Base-by-base conservation (phyloP, 176 grass and related monocot species). In the Oryza rufipogon region DNA sequence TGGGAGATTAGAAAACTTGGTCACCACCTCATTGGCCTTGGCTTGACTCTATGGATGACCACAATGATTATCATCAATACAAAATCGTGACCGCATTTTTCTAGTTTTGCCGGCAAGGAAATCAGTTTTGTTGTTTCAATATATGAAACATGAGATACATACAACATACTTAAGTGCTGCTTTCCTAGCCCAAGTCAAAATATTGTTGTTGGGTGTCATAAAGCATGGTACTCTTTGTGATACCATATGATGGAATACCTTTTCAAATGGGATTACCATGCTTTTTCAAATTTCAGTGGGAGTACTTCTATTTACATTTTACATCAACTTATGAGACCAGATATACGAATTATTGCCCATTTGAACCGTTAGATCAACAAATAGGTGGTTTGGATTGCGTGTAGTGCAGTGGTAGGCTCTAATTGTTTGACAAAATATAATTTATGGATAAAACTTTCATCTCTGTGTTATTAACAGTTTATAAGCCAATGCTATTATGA, bases 11-110 rank as follows among this genome's bases (percentile, higher is more conserved):
- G 6, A 58, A 52, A 70, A 19, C 34, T 74, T 60, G 25, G 76
- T 80, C 19, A 58, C 54, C 54, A 20, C 54, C 54, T 58, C 81
- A 70, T 9, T 5, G 7, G 5, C 44, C n/a, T 8, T 70, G 12
- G 28, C 41, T 64, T 72, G 65, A 81, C 71, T 70, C 42, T 20
- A 9, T 7, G 36, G 32, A 60, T n/a, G 88, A 86, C 74, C 73
- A 67, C 16, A 5, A 66, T 78, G 46, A 61, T 86, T 34, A n/a
- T 73, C 23, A 74, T 88, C 67, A 73, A 79, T 65, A 30, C 33
- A 72, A 23, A 79, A 73, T 81, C 47, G 58, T 17, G 4, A 75
- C n/a, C 22, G 58, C 56, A 63, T 9, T 52, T 25, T 67, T 73
- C 8, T 84, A 75, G 67, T 78, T 79, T 26, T 74, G 46, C 45